A percentile compares a stretch with the other conserved stretches of the same genome.
phyloP scores from a whole-genome alignment of 176 grass and related monocot genomes.

The Eragrostis curvula region DNA sequence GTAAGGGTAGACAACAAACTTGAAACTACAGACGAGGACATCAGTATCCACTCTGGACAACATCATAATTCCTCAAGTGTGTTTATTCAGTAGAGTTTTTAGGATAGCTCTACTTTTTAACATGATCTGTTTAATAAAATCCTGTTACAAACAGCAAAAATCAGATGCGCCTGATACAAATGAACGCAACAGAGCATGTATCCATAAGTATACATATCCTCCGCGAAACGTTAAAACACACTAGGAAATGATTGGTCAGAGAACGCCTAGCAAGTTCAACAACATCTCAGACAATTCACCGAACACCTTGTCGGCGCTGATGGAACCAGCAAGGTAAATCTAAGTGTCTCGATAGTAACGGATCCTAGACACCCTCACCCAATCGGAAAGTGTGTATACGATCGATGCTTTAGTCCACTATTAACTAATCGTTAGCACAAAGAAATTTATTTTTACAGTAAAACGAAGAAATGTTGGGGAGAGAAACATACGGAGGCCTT shows the following conservation, averaged over 20 bases:
- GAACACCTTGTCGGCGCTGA: too few species aligned
- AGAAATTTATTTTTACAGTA: neutral
- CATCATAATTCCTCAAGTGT: neutral
- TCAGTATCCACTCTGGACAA: neutral
- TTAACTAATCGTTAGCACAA: neutral
- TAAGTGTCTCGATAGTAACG: too few species aligned
- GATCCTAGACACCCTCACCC: too few species aligned
- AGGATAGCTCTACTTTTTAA: too few species aligned
- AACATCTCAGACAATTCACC: too few species aligned
- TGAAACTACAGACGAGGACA: neutral
- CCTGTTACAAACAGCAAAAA: neutral
- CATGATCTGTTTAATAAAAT: too few species aligned
- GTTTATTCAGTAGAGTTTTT: neutral
- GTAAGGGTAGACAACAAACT: too few species aligned
- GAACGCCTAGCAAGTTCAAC: too few species aligned
- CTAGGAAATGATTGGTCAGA: too few species aligned
- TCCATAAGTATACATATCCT: neutral
- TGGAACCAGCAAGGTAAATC: too few species aligned
- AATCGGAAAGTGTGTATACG: neutral
- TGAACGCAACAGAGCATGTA: neutral
- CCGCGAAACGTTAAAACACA: neutral
- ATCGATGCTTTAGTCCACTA: neutral
- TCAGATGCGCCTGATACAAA: neutral
- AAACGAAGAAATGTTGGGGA: neutral
- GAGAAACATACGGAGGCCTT: conserved; percentile 61